Percentiles rank a stretch among this genome's conserved stretches.
Conservation (phyloP, 2,329 filamentous ascomycete species). For the Aspergillus ustus region DNA sequence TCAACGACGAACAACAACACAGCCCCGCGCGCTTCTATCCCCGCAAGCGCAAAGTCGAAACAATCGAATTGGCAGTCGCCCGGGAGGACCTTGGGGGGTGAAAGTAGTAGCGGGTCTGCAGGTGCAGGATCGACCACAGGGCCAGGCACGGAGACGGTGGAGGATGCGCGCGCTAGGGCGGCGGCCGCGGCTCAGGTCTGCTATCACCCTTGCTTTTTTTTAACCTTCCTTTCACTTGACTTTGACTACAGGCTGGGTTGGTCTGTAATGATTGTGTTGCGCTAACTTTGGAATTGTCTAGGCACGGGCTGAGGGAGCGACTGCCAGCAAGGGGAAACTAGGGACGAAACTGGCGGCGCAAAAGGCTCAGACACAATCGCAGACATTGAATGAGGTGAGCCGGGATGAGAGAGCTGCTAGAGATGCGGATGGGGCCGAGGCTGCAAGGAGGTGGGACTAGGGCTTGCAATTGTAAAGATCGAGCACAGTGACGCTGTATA, state of each 20-base stretch:
- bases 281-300: conserved; percentile 38
- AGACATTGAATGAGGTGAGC: conserved; percentile 71
- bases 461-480: not conserved
- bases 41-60: conserved; percentile 46
- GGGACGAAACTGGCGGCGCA: conserved; percentile 73
- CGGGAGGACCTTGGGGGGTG: conserved; percentile 67
- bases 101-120: conserved; percentile 23
- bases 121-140: conserved; percentile 13
- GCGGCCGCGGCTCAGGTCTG: conserved; percentile 81
- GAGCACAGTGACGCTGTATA: not conserved
- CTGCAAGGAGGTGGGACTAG: conserved; percentile 64
- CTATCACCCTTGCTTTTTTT: not conserved
- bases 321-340: conserved; percentile 66
- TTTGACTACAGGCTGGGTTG: not conserved
- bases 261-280: not conserved
- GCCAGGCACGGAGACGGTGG: not conserved
- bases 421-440: conserved; percentile 67
- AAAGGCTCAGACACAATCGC: conserved; percentile 71
- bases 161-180: conserved; percentile 70
- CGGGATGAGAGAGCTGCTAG: conserved; percentile 67
- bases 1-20: conserved; percentile 46
- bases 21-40: conserved; percentile 56
- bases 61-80: conserved; percentile 42
- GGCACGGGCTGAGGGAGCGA: conserved; percentile 67
- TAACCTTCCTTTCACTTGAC: not conserved